Conservation (phyloP, 2,329 filamentous ascomycete genomes). For the Colletotrichum kahawae region DNA sequence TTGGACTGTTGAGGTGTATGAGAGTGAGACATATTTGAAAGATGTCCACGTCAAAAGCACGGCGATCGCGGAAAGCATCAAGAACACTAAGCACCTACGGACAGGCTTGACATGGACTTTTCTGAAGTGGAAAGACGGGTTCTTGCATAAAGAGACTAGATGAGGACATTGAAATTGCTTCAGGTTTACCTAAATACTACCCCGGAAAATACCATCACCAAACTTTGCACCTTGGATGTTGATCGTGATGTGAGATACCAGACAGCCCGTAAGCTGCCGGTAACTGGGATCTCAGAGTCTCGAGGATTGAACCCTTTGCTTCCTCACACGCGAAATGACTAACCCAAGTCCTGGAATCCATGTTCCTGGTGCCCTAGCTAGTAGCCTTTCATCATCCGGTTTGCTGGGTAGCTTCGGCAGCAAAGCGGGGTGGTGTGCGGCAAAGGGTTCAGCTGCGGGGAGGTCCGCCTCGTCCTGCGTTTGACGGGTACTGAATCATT, state of each 20-base stretch:
- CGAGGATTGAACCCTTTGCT: neutral
- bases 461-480: neutral
- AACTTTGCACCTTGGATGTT: neutral
- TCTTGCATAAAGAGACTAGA: neutral
- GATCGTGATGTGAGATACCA: neutral
- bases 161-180: fast-evolving
- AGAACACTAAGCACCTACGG: neutral
- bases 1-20: neutral
- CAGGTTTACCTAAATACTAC: neutral
- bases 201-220: neutral
- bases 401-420: neutral
- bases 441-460: neutral
- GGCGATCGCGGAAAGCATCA: neutral
- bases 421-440: neutral
- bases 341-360: neutral
- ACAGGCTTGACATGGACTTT: neutral
- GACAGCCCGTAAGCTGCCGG: neutral
- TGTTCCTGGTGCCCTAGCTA: neutral
- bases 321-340: neutral
- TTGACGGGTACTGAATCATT: constrained; percentile 19
- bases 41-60: neutral
- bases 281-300: fast-evolving
- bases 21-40: neutral
- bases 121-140: neutral
- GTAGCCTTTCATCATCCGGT: neutral